Evolutionary conservation across 2,329 filamentous ascomycete genomes (phyloP).

Genomic region (Cryphonectria parasitica): DNA sequence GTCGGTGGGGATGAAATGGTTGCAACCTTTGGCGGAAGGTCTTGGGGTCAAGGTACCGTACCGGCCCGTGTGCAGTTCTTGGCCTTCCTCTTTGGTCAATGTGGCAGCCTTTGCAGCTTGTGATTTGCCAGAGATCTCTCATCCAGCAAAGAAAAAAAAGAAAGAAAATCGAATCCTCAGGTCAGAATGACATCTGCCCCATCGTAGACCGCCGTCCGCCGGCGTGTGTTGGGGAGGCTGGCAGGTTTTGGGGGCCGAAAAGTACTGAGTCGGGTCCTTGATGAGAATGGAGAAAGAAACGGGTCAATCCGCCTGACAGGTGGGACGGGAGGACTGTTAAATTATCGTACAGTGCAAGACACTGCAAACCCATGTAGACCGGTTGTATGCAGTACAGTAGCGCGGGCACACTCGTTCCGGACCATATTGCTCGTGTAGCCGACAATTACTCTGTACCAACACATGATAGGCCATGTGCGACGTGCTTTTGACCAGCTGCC

Average conservation of each 20-base stretch:
- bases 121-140: constrained; percentile 17
- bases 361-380: constrained; percentile 13
- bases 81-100: constrained; percentile 29
- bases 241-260: constrained; percentile 11
- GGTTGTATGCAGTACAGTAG: constrained; percentile 9
- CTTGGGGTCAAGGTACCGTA: constrained; percentile 9
- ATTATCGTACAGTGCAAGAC: constrained; percentile 19
- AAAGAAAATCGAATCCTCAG: not conserved
- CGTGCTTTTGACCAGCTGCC: not conserved
- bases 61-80: constrained; percentile 11
- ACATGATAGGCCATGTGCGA: not conserved
- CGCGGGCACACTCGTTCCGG: constrained; percentile 2
- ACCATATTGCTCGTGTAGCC: not conserved
- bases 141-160: not conserved
- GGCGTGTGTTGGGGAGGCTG: not conserved
- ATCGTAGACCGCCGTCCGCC: constrained; percentile 11
- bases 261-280: constrained; percentile 16
- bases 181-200: constrained; percentile 6
- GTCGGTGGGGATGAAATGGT: constrained; percentile 12
- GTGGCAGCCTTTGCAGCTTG: not conserved
- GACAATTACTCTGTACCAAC: not conserved
- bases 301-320: constrained; percentile 23
- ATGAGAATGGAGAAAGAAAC: constrained; percentile 19
- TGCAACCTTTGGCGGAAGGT: constrained; percentile 20
- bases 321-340: constrained; percentile 14